A percentile compares a stretch with the other conserved stretches of the same genome.
These are phyloP conservation scores for Picea engelmannii DNA, from an alignment of 83 land plant species.

Conservation along the genomic window DNA sequence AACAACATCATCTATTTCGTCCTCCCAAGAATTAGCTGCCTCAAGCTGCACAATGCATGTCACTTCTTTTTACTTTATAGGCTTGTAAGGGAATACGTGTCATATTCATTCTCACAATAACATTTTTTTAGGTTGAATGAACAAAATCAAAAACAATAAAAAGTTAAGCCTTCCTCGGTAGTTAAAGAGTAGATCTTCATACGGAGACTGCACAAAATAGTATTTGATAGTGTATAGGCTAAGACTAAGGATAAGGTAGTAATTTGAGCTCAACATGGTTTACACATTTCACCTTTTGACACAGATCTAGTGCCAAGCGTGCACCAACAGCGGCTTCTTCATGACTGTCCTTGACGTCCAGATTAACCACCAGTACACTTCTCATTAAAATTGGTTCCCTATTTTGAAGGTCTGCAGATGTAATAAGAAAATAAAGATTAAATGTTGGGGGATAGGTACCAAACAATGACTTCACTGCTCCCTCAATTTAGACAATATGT, in stretches of 20 bases:
- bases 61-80: background rate
- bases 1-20: constrained; percentile 74
- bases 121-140: background rate
- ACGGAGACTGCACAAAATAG: background rate
- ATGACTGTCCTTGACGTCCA: constrained; percentile 99
- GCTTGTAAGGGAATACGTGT: background rate
- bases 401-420: constrained; percentile 82
- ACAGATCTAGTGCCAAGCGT: constrained; percentile 78
- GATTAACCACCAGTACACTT: constrained; percentile 84
- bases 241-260: background rate
- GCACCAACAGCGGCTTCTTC: constrained; percentile 97
- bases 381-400: constrained; percentile 78
- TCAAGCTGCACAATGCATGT: constrained; percentile 58
- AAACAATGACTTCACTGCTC: background rate
- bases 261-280: background rate
- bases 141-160: constrained; percentile 5
- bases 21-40: constrained; percentile 76
- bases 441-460: background rate
- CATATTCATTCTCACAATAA: background rate
- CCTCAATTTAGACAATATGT: background rate
- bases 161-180: background rate
- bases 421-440: background rate
- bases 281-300: constrained; percentile 69
- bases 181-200: background rate
- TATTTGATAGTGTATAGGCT: background rate